Evolutionary conservation across 1,284 basidiomycete genomes (phyloP).

Genomic region (Trichosporon ovoides): DNA sequence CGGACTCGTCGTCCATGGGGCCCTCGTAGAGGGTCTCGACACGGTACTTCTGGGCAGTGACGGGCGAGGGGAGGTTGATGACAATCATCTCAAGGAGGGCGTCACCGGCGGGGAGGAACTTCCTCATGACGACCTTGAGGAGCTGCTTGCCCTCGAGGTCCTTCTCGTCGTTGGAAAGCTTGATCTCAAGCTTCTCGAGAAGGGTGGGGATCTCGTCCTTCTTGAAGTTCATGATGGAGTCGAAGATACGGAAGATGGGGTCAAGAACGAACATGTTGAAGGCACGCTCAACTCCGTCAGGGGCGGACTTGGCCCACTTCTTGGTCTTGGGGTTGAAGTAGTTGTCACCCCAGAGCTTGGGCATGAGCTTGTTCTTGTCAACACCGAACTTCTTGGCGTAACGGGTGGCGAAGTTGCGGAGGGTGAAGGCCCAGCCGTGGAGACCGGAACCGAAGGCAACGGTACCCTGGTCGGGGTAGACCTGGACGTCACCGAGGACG

Average conservation of each 20-base stretch:
- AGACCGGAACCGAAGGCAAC: constrained; percentile 99
- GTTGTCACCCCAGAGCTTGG: constrained; percentile 99
- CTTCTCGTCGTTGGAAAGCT: constrained; percentile 82
- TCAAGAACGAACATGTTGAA: constrained; percentile 98
- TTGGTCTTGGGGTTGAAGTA: constrained; percentile 97
- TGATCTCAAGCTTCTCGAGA: constrained; percentile 95
- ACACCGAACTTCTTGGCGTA: constrained; percentile 99
- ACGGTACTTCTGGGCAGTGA: constrained; percentile 96
- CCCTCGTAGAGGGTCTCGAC: constrained; percentile 99
- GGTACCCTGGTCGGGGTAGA: constrained; percentile 97
- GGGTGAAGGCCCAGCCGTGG: constrained; percentile 99
- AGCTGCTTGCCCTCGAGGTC: constrained; percentile 95
- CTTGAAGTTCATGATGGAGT: constrained; percentile 99
- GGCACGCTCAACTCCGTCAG: constrained; percentile 83
- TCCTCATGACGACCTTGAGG: constrained; percentile 98
- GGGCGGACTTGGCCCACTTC: constrained; percentile 89
- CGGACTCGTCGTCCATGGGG: constrained; percentile 99
- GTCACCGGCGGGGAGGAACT: constrained; percentile 99
- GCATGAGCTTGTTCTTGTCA: constrained; percentile 97
- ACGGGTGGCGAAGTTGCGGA: constrained; percentile 90
- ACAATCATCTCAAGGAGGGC: constrained; percentile 99
- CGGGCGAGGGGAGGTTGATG: constrained; percentile 96
- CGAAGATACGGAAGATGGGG: constrained; percentile 98
- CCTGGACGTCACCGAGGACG: constrained; percentile 95
- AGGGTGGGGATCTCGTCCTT: constrained; percentile 81